These are phyloP conservation scores for Aspergillus ostianus DNA, from an alignment of 495 filamentous ascomycete species.

Conservation along the genomic window DNA sequence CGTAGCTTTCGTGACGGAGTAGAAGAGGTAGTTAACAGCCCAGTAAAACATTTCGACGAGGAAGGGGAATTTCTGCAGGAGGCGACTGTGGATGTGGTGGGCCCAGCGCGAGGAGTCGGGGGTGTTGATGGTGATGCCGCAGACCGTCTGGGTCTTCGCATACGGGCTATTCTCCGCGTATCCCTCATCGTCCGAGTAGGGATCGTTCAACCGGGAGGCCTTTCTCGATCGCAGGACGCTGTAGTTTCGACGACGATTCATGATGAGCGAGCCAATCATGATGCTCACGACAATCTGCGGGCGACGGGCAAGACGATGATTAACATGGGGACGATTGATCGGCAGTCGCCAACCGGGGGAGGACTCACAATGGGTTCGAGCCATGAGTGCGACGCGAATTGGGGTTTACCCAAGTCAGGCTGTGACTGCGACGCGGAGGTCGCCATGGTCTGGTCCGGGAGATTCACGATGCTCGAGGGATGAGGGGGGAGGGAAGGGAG, in stretches of 20 bases:
- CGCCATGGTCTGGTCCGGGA: neutral
- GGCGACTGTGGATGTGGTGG: constrained; percentile 54
- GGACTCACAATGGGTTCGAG: constrained; percentile 56
- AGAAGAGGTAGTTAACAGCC: constrained; percentile 67
- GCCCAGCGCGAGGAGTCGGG: constrained; percentile 60
- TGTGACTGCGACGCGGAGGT: neutral
- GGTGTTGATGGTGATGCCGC: constrained; percentile 46
- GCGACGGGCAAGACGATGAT: constrained; percentile 6
- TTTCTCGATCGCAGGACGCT: constrained; percentile 37
- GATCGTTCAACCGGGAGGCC: constrained; percentile 26
- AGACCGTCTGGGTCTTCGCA: constrained; percentile 41
- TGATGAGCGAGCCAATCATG: constrained; percentile 54
- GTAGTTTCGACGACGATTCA: constrained; percentile 53
- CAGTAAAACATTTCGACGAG: constrained; percentile 69
- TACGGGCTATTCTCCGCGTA: constrained; percentile 23
- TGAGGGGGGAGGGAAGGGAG: neutral
- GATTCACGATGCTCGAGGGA: neutral
- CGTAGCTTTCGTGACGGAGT: constrained; percentile 58
- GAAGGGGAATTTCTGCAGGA: constrained; percentile 50
- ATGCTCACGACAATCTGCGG: constrained; percentile 57
- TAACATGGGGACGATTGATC: neutral
- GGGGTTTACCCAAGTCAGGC: constrained; percentile 30
- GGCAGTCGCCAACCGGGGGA: neutral
- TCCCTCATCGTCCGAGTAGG: constrained; percentile 14
- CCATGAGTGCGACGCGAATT: constrained; percentile 46